Evolutionary conservation across 2,329 filamentous ascomycete species (phyloP), one percentile per base, ranked within the genome.

Genomic region (Teratosphaeria zuluensis): DNA sequence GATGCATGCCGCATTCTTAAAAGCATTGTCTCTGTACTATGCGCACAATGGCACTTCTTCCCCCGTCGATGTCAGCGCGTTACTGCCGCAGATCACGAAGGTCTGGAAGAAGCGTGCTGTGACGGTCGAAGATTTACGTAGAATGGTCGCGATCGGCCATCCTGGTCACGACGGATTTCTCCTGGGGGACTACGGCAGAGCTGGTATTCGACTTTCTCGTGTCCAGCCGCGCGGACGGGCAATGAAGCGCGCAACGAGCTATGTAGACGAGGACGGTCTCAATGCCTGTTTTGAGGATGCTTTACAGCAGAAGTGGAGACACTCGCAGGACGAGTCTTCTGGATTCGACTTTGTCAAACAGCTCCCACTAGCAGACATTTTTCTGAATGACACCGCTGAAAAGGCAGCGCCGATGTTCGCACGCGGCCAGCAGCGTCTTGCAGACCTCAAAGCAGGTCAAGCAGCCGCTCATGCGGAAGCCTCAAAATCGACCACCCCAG

Each of bases 381-480:
- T 76, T 8, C 72, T 74, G 35, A 82, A 81, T 69, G 73, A 77
- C 4, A 81, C 81, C 0, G 70, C 74, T 31, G 59, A 59, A 46
- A 82, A 81, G 58, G 76, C 80, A 21, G 80, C 83, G 12, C 81
- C 83, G 1, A 64, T 86, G 5, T 76, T 86, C 31, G 78, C 80
- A 54, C 88, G 85, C 67, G 87, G 87, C 32, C 85, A 89, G 64
- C 82, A 81, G 60, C 81, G 85, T 7, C 77, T 92, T n/a, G 79
- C 84, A 59, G 84, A 87, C 55, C 77, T 92, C 64, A 89, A 86
- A 71, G 78, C 80, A 54, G 83, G 78, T 60, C 64, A 63, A 56
- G 61, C 65, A 30, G 61, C 60, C 63, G 71, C 68, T 1, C 66
- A 53, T 59, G 63, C 51, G 56, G 56, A 52, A 19, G 59, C 52